These are phyloP conservation scores for Fennellomyces sp. DNA, from an alignment of 371 early-diverging fungal species.

Conservation along the genomic window DNA sequence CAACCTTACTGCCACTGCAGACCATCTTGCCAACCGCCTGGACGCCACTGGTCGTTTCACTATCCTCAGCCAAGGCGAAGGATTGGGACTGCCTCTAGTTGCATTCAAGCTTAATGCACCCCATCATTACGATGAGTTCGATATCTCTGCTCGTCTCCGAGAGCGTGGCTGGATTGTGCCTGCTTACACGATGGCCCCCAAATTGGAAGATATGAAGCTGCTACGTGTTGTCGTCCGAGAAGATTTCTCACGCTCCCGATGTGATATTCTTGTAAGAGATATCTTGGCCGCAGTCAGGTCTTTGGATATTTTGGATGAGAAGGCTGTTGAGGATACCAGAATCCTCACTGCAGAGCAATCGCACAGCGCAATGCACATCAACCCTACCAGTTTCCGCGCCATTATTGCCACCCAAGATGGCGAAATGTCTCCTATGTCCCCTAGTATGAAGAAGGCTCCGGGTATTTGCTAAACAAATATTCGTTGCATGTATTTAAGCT, in stretches of 20 bases:
- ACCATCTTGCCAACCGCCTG: conserved; percentile 54
- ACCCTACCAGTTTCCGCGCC: conserved; percentile 7
- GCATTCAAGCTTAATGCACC: conserved; percentile 57
- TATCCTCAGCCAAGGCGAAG: conserved; percentile 51
- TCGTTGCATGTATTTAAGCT: not conserved
- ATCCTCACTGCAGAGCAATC: conserved; percentile 21
- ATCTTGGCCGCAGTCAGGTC: conserved; percentile 36
- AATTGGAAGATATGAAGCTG: conserved; percentile 48
- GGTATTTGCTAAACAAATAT: conserved; percentile 18
- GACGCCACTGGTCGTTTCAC: conserved; percentile 60
- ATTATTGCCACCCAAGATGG: not conserved
- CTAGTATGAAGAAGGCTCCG: conserved; percentile 13
- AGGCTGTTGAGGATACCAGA: conserved; percentile 26
- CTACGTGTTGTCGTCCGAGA: conserved; percentile 62
- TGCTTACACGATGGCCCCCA: conserved; percentile 56
- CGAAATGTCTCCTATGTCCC: not conserved
- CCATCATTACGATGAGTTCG: conserved; percentile 48
- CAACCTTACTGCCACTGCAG: conserved; percentile 49
- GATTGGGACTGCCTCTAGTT: conserved; percentile 65
- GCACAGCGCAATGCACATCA: conserved; percentile 28
- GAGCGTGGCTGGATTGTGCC: conserved; percentile 68
- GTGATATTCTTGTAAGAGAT: conserved; percentile 42
- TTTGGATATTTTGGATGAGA: conserved; percentile 32
- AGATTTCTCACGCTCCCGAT: conserved; percentile 50
- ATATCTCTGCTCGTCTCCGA: conserved; percentile 49